These are phyloP conservation scores for Hysterangium stoloniferum DNA, from an alignment of 768 basidiomycete genomes.

Conservation along the genomic window DNA sequence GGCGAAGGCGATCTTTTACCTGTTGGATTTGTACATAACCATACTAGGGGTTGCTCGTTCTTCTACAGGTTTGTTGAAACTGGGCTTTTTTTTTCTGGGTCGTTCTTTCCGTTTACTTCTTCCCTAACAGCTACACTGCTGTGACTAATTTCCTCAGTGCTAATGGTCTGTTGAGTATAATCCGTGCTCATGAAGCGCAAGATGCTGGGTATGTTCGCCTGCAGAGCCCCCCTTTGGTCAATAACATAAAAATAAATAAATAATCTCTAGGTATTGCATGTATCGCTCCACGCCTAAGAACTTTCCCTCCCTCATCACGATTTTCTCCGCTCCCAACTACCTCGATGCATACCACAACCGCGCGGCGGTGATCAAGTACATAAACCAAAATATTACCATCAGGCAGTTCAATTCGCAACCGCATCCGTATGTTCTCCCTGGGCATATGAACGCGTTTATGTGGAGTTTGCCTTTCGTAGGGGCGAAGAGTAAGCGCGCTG, in stretches of 20 bases:
- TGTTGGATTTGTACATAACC: slow-evolving; percentile 68
- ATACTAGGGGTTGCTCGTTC: slow-evolving; percentile 83
- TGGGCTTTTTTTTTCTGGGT: not conserved
- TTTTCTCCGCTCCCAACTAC: slow-evolving; percentile 97
- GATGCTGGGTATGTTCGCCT: slow-evolving; percentile 68
- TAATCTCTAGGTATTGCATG: slow-evolving; percentile 68
- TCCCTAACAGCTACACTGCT: slow-evolving; percentile 57
- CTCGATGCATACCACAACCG: slow-evolving; percentile 96
- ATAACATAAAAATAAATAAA: not conserved
- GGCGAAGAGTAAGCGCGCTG: slow-evolving; percentile 69
- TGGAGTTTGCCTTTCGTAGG: slow-evolving; percentile 98
- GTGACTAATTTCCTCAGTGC: slow-evolving; percentile 91
- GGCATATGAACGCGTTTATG: slow-evolving; percentile 97
- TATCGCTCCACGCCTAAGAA: slow-evolving; percentile 91
- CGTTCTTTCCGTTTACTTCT: not conserved
- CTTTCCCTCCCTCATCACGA: slow-evolving; percentile 95
- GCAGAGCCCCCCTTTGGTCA: not conserved
- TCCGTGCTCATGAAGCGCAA: slow-evolving; percentile 95
- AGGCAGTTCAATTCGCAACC: slow-evolving; percentile 73
- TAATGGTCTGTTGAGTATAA: slow-evolving; percentile 85
- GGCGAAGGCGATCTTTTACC: slow-evolving; percentile 40
- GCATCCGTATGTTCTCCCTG: slow-evolving; percentile 86
- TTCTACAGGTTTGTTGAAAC: slow-evolving; percentile 60
- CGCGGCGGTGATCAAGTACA: slow-evolving; percentile 94
- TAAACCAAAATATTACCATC: slow-evolving; percentile 94